Evolutionary conservation across 345 rosid species (phyloP).

Genomic region (Trapa bicornis): DNA sequence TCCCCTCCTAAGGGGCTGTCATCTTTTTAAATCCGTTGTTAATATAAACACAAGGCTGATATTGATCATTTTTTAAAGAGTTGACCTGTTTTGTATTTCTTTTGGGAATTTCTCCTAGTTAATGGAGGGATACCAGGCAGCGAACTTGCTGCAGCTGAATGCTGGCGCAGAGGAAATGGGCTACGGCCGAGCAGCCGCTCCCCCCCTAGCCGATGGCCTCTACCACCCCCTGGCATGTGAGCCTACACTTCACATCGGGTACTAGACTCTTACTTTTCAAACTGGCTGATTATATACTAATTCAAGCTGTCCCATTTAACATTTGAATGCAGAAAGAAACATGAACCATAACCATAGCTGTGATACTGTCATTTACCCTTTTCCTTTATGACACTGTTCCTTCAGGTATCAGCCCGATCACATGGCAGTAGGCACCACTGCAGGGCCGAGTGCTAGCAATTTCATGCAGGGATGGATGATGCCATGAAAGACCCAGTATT

Average conservation of each 20-base stretch:
- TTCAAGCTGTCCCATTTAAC: too few relatives aligned
- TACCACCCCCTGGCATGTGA: constrained; percentile 79
- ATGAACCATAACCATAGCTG: too few relatives aligned
- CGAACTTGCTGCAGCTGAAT: constrained; percentile 48
- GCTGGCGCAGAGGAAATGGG: constrained; percentile 23
- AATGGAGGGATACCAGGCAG: constrained; percentile 77
- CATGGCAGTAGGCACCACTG: neutral
- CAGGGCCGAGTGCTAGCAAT: constrained; percentile 26
- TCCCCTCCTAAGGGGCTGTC: neutral
- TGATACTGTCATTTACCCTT: neutral
- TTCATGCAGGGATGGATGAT: constrained; percentile 92
- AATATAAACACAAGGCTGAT: too few relatives aligned
- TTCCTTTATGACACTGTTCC: neutral
- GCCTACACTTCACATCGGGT: constrained; percentile 89
- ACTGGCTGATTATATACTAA: neutral
- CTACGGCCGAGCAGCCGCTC: constrained; percentile 20
- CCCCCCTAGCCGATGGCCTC: constrained; percentile 39
- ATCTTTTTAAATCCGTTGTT: neutral
- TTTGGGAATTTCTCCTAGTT: constrained; percentile 27
- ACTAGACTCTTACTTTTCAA: neutral
- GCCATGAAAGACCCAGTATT: constrained; percentile 25
- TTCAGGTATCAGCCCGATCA: constrained; percentile 33
- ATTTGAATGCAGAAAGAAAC: too few relatives aligned
- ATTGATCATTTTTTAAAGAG: neutral
- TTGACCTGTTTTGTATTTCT: neutral